phyloP scores from a whole-genome alignment of 1,284 basidiomycete genomes.

The Porodaedalea pini region DNA sequence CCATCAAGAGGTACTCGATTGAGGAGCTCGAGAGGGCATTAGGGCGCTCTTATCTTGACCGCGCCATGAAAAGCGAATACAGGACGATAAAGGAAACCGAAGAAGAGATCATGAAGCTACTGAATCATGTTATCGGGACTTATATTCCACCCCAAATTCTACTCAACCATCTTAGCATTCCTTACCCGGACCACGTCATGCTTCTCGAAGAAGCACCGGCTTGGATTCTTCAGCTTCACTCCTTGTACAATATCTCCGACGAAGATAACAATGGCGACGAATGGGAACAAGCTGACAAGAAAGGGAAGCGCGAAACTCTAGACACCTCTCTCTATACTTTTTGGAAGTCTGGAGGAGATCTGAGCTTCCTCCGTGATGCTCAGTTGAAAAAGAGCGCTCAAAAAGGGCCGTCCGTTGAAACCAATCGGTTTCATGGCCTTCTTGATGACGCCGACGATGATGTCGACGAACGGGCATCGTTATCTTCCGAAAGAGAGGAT shows the following conservation, averaged over 20 bases:
- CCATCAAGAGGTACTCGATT: constrained; percentile 54
- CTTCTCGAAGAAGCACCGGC: not conserved
- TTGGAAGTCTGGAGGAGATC: constrained; percentile 42
- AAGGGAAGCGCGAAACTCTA: constrained; percentile 25
- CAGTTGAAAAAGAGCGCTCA: not conserved
- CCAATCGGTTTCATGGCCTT: not conserved
- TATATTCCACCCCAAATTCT: not conserved
- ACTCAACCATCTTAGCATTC: not conserved
- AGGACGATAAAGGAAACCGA: constrained; percentile 2
- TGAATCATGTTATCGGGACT: not conserved
- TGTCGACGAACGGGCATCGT: not conserved
- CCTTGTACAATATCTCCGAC: not conserved
- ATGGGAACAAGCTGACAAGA: not conserved
- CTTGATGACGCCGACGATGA: not conserved
- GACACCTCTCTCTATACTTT: constrained; percentile 43
- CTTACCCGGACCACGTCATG: constrained; percentile 3
- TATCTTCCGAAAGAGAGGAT: not conserved
- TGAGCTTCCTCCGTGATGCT: constrained; percentile 35
- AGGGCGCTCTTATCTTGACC: constrained; percentile 40
- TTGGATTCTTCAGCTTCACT: constrained; percentile 2
- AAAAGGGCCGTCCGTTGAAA: not conserved
- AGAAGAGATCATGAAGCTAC: constrained; percentile 1
- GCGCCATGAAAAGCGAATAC: constrained; percentile 9
- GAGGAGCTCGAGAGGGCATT: constrained; percentile 48
- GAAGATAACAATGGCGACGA: no score